Conservation (phyloP, 2,329 filamentous ascomycete species). For the Colletotrichum abscissum region DNA sequence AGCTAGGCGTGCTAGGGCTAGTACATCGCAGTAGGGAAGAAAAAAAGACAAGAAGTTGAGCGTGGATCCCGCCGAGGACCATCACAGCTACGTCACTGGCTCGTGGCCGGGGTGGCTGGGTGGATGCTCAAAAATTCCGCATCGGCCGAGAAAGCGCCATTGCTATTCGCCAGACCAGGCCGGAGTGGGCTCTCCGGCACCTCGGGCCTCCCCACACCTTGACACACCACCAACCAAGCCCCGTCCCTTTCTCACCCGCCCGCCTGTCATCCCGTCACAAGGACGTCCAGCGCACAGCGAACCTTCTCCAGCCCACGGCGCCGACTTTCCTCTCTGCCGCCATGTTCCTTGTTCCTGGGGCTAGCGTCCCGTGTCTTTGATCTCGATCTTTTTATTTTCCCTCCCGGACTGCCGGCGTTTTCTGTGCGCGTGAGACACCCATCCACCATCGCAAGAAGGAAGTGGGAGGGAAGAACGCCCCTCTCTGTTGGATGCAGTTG, state of each 20-base stretch:
- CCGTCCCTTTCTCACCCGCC: background rate
- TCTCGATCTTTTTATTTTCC: background rate
- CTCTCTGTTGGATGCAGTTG: background rate
- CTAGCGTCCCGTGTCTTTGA: slow-evolving; percentile 19
- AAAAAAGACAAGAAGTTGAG: background rate
- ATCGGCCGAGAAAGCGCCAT: background rate
- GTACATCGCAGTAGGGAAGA: too few relatives aligned
- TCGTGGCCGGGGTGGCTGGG: background rate
- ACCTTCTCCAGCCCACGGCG: background rate
- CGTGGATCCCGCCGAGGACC: background rate
- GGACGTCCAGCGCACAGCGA: background rate
- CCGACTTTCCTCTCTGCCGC: background rate
- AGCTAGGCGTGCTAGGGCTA: background rate
- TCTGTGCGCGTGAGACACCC: slow-evolving; percentile 3
- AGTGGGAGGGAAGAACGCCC: too few relatives aligned
- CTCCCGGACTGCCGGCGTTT: background rate
- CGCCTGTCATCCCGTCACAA: slow-evolving; percentile 4
- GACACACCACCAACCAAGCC: background rate
- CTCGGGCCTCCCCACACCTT: background rate
- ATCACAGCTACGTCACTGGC: slow-evolving; percentile 34
- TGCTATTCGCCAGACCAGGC: slow-evolving; percentile 13
- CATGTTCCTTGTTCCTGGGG: slow-evolving; percentile 9
- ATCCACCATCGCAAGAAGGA: background rate
- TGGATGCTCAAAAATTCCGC: background rate
- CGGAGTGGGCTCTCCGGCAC: slow-evolving; percentile 9